Conservation (phyloP, 2,329 filamentous ascomycete genomes). For the Aspergillus caelatus region DNA sequence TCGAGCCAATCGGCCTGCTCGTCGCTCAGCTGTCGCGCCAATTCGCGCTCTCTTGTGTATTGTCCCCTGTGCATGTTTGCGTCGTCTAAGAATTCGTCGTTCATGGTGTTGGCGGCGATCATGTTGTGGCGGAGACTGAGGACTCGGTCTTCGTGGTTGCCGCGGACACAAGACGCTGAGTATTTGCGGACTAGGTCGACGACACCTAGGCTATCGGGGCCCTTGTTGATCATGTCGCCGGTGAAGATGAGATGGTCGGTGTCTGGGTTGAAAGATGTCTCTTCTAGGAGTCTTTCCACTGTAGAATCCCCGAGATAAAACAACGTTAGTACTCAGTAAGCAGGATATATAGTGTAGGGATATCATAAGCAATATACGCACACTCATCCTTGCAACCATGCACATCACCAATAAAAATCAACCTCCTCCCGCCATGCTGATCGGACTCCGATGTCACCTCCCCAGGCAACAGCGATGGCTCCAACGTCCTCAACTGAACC, state of each 20-base stretch:
- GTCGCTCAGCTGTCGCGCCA: constrained; percentile 59
- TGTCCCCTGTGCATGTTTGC: constrained; percentile 33
- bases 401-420: constrained; percentile 88
- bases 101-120: constrained; percentile 29
- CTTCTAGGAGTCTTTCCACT: constrained; percentile 64
- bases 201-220: constrained; percentile 78
- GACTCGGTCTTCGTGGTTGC: constrained; percentile 89
- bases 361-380: constrained; percentile 30
- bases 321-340: neutral
- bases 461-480: constrained; percentile 50
- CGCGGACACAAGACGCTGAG: constrained; percentile 79
- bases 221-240: constrained; percentile 83
- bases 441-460: constrained; percentile 14
- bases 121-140: constrained; percentile 64
- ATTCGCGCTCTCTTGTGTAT: constrained; percentile 44
- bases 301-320: neutral
- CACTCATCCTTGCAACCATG: constrained; percentile 80
- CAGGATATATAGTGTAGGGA: neutral
- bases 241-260: constrained; percentile 75
- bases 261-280: constrained; percentile 63
- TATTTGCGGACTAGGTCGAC: constrained; percentile 73
- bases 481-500: constrained; percentile 54
- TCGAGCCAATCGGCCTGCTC: constrained; percentile 71
- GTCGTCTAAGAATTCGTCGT: constrained; percentile 21
- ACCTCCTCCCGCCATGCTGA: constrained; percentile 51